Evolutionary conservation across 2,329 filamentous ascomycete genomes (phyloP).

Genomic region (Xylariaceae sp.): DNA sequence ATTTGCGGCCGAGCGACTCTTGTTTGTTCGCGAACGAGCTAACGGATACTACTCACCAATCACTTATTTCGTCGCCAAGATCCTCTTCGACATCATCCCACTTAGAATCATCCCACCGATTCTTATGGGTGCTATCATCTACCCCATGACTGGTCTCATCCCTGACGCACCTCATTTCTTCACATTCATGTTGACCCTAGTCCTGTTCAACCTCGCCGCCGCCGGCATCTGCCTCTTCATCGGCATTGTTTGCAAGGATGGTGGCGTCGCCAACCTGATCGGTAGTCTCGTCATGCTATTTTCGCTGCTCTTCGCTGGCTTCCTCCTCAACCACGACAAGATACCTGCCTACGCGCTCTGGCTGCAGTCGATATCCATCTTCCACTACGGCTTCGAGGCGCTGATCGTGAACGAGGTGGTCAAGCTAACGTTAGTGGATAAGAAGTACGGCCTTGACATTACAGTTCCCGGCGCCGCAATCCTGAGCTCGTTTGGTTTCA

Average conservation of each 20-base stretch:
- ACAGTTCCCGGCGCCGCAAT: constrained; percentile 94
- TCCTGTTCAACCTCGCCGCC: constrained; percentile 93
- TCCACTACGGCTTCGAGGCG: constrained; percentile 96
- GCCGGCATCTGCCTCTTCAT: constrained; percentile 94
- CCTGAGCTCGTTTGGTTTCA: constrained; percentile 89
- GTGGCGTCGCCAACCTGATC: constrained; percentile 86
- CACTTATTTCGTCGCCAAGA: constrained; percentile 91
- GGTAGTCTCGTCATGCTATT: constrained; percentile 97
- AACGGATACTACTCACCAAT: constrained; percentile 95
- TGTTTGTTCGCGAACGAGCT: constrained; percentile 89
- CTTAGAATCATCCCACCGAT: constrained; percentile 91
- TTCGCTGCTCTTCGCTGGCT: constrained; percentile 87
- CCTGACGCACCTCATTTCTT: constrained; percentile 80
- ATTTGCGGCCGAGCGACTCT: constrained; percentile 82
- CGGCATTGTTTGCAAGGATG: constrained; percentile 89
- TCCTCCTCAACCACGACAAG: constrained; percentile 90
- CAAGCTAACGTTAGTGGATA: constrained; percentile 81
- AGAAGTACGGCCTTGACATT: constrained; percentile 95
- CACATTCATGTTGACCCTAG: constrained; percentile 85
- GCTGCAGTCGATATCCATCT: constrained; percentile 92
- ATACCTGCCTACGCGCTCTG: constrained; percentile 82
- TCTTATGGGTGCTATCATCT: constrained; percentile 91
- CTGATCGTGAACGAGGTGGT: constrained; percentile 97
- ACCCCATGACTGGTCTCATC: constrained; percentile 94
- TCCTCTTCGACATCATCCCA: constrained; percentile 96